Conservation (phyloP, 768 basidiomycete genomes). For the Lactarius pseudohatsudake region DNA sequence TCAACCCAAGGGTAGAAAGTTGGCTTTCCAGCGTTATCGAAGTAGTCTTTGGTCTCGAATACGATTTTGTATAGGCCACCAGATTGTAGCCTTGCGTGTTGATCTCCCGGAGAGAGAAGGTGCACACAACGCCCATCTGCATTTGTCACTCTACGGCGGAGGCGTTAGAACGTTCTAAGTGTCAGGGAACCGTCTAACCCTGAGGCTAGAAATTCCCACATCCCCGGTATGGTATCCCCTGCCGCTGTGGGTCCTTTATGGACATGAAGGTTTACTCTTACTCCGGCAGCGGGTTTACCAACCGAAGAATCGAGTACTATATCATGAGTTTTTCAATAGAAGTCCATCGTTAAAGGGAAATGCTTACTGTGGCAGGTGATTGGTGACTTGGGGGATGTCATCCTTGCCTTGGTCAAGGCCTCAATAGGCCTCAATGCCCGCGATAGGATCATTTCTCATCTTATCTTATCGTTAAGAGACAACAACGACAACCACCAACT, state of each 20-base stretch:
- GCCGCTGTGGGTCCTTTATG: conserved; percentile 37
- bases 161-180: conserved; percentile 18
- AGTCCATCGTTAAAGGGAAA: neutral
- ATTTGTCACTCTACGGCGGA: conserved; percentile 61
- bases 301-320: conserved; percentile 83
- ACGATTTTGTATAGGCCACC: conserved; percentile 78
- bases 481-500: neutral
- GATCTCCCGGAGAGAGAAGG: conserved; percentile 61
- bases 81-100: conserved; percentile 48
- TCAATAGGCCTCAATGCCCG: too few relatives aligned
- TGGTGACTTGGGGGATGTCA: conserved; percentile 54
- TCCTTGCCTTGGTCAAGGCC: conserved; percentile 2
- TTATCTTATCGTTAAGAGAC: conserved; percentile 22
- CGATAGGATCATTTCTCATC: neutral
- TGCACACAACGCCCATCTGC: conserved; percentile 78
- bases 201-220: conserved; percentile 54
- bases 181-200: conserved; percentile 46
- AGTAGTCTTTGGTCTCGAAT: conserved; percentile 84
- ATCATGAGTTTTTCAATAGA: neutral
- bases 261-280: conserved; percentile 62
- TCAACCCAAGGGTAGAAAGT: conserved; percentile 93
- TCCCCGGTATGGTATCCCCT: conserved; percentile 37
- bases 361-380: conserved; percentile 86
- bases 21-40: conserved; percentile 56
- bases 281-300: conserved; percentile 76